Base-by-base conservation (phyloP, 495 filamentous ascomycete genomes). In the Penicillium lagena region DNA sequence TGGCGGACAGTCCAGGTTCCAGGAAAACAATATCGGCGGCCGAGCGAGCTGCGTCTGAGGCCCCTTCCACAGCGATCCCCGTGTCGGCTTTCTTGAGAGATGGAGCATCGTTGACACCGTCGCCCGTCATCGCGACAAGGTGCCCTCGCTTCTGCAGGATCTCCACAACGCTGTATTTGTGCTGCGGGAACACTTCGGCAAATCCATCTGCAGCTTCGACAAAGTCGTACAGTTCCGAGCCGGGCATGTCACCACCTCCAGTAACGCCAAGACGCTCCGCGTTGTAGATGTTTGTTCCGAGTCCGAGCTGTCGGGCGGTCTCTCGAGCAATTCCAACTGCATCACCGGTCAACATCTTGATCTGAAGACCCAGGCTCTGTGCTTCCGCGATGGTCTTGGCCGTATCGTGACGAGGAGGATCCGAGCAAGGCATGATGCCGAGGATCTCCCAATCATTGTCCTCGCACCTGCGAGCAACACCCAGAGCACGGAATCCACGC, bases 261-360 rank as follows among this genome's bases (percentile, higher is more conserved):
- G 84, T 83, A 34, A 85, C 73, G 73, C 86, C 86, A 37, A 94
- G 83, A 53, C 83, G 80, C 62, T 94, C 89, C 64, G 89, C 86
- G 54, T 96, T 91, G 73, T 94, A 95, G 51, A 95, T 83, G 67
- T 96, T 95, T 43, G 88, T 93, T 55, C 90, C 90, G 40, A 96
- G 81, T 72, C 89, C 87, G 43, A 95, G 81, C 67, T 89, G 84
- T 59, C 87, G 86, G 32, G 86, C 90, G 52, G 89, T 94, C 65
- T 95, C 89, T 66, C 84, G 80, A 58, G 90, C 89, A 66, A 95
- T 95, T 66, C 86, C 89, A 56, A 95, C 87, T 42, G 90, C 87
- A 69, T 96, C 90, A 75, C 90, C 90, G 64, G 90, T 96, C 71
- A 96, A 82, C 87, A 96, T 96, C 75, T 95, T 96, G 67, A 96